Conservation (phyloP, 192 early-diverging fungal genomes). For the Rhizophlyctis rosea region DNA sequence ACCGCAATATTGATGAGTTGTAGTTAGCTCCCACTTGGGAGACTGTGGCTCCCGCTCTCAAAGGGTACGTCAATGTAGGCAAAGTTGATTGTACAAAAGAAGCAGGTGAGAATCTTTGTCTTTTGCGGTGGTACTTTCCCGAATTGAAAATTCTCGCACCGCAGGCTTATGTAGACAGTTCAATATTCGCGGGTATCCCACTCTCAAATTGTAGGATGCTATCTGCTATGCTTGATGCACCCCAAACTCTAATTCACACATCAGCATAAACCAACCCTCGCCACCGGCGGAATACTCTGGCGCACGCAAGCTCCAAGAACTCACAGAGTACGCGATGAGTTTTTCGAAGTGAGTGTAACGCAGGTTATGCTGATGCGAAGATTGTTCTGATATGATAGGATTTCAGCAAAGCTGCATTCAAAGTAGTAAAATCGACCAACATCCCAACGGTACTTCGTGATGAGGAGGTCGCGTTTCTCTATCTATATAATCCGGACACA, state of each 20-base stretch:
- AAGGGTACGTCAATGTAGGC: constrained; percentile 75
- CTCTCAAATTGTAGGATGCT: no score
- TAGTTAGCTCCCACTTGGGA: constrained; percentile 77
- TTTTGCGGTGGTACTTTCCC: no score
- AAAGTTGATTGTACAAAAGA: constrained; percentile 79
- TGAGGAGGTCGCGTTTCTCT: constrained; percentile 30
- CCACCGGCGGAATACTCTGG: constrained; percentile 38
- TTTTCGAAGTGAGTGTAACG: constrained; percentile 41
- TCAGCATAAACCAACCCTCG: constrained; percentile 31
- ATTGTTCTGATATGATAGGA: no score
- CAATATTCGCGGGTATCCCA: no score
- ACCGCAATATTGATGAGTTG: neutral
- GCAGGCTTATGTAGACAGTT: no score
- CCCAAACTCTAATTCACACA: no score
- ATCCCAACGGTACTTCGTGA: constrained; percentile 15
- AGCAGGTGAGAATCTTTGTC: no score
- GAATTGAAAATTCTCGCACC: no score
- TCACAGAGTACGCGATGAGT: constrained; percentile 51
- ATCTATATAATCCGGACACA: constrained; percentile 31
- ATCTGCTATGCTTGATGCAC: no score
- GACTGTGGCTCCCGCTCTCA: constrained; percentile 57
- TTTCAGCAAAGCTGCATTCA: constrained; percentile 43
- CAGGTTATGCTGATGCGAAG: no score
- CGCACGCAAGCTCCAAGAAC: constrained; percentile 43
- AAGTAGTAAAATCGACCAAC: constrained; percentile 22